These are phyloP conservation scores for Saccharomycopsis vini DNA, from an alignment of 805 yeast species.

Conservation along the genomic window DNA sequence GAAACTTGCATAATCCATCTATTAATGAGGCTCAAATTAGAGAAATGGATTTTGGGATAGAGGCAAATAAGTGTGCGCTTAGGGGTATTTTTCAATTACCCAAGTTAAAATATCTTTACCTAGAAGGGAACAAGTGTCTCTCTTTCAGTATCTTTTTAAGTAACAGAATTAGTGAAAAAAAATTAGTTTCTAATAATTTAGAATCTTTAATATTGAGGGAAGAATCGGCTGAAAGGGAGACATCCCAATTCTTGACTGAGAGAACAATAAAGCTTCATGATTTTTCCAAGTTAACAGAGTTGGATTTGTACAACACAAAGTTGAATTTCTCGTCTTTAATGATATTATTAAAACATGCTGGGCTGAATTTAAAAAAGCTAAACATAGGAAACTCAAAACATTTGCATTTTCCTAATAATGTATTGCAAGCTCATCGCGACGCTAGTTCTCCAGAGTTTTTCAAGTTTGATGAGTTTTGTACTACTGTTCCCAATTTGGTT, in stretches of 20 bases:
- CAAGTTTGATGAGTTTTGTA: slow-evolving; percentile 8
- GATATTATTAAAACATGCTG: slow-evolving; percentile 2
- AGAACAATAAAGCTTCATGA: background rate
- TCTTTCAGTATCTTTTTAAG: background rate
- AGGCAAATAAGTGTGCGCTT: no score
- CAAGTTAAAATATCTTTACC: slow-evolving; percentile 2
- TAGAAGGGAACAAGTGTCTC: slow-evolving; percentile 11
- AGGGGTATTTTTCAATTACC: slow-evolving; percentile 7
- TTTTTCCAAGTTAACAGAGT: background rate
- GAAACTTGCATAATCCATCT: background rate
- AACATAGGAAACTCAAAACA: slow-evolving; percentile 9
- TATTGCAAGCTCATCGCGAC: background rate
- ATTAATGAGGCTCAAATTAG: no score
- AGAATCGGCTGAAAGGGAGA: background rate
- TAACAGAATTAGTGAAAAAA: background rate
- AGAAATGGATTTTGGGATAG: no score
- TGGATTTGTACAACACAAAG: slow-evolving; percentile 7
- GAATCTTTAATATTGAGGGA: slow-evolving; percentile 2
- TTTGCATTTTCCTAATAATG: slow-evolving; percentile 4
- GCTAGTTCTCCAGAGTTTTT: background rate
- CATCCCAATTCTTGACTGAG: background rate
- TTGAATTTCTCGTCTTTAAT: slow-evolving; percentile 3
- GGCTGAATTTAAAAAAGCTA: background rate
- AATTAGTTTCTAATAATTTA: background rate
- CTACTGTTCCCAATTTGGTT: slow-evolving; percentile 7